A percentile compares a stretch with the other conserved stretches of the same genome.
These are phyloP conservation scores for Irpex rosettiformis DNA, from an alignment of 1,284 basidiomycete genomes.

Conservation along the genomic window DNA sequence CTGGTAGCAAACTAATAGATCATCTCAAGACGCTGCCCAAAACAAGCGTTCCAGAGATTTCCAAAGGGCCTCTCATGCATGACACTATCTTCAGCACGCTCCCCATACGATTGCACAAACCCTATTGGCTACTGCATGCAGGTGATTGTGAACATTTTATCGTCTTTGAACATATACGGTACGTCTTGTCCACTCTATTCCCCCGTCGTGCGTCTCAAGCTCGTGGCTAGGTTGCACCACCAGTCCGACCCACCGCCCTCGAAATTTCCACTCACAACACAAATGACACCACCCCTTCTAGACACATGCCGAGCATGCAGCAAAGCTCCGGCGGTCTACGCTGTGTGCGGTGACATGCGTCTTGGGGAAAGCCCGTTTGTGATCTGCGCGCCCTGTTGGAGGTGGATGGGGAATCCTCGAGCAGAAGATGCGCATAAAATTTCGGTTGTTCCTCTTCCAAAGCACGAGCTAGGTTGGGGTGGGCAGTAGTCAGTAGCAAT, in stretches of 20 bases:
- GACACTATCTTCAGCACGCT: conserved; percentile 51
- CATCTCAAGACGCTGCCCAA: conserved; percentile 37
- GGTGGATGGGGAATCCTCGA: conserved; percentile 54
- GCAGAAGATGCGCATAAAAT: conserved; percentile 36
- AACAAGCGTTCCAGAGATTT: conserved; percentile 30
- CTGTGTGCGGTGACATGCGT: conserved; percentile 65
- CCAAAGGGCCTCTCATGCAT: conserved; percentile 43
- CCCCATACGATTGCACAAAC: conserved; percentile 59
- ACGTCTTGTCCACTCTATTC: conserved; percentile 15
- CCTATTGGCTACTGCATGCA: conserved; percentile 77
- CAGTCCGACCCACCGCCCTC: conserved; percentile 43
- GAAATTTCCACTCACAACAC: conserved; percentile 63
- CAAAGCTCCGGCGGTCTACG: conserved; percentile 64
- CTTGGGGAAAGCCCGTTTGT: conserved; percentile 74
- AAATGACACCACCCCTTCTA: conserved; percentile 57
- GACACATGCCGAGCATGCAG: conserved; percentile 65
- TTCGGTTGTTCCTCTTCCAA: conserved; percentile 49
- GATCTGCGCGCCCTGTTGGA: conserved; percentile 71
- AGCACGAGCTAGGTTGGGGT: conserved; percentile 35
- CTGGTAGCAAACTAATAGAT: conserved; percentile 47
- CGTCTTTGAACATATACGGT: conserved; percentile 73
- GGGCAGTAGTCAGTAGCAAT: background rate
- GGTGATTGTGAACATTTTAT: conserved; percentile 81
- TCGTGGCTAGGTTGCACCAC: conserved; percentile 49
- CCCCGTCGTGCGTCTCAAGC: background rate